phyloP scores from a whole-genome alignment of 306 rosid genomes.

The Castanea mollissima region DNA sequence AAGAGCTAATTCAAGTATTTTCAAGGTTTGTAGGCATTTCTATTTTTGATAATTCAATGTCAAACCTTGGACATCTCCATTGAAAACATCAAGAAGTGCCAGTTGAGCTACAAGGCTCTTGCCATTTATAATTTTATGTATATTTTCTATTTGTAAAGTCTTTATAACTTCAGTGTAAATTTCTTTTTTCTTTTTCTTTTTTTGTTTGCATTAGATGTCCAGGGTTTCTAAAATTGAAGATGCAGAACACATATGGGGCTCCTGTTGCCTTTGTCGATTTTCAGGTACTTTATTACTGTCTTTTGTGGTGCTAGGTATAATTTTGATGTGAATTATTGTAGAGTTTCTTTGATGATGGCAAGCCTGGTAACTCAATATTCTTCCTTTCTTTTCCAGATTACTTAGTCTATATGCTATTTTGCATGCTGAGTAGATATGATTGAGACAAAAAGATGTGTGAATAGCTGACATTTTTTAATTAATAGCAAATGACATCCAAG shows the following conservation, averaged over 20 bases:
- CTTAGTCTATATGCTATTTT: neutral
- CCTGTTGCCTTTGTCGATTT: constrained; percentile 97
- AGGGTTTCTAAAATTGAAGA: constrained; percentile 85
- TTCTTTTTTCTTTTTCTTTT: neutral
- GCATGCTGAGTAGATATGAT: neutral
- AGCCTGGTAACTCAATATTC: neutral
- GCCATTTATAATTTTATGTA: neutral
- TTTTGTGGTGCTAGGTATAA: neutral
- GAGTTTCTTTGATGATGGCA: neutral
- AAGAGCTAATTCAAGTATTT: constrained; percentile 77
- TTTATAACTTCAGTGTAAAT: neutral
- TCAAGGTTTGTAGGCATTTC: constrained; percentile 54
- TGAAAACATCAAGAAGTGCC: no score
- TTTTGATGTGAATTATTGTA: neutral
- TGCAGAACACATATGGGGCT: constrained; percentile 92
- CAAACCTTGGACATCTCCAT: no score
- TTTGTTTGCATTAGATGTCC: constrained; percentile 54
- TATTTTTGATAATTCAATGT: neutral
- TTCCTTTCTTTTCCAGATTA: neutral
- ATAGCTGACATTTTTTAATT: neutral
- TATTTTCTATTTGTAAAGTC: constrained; percentile 9
- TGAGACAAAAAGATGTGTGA: neutral
- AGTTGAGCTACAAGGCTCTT: no score
- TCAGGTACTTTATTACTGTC: constrained; percentile 49
- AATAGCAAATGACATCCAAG: neutral